Percentiles rank a stretch among this genome's conserved stretches.
phyloP scores from a whole-genome alignment of 371 early-diverging fungal genomes.

The Paraphysoderma sedebokerense region DNA sequence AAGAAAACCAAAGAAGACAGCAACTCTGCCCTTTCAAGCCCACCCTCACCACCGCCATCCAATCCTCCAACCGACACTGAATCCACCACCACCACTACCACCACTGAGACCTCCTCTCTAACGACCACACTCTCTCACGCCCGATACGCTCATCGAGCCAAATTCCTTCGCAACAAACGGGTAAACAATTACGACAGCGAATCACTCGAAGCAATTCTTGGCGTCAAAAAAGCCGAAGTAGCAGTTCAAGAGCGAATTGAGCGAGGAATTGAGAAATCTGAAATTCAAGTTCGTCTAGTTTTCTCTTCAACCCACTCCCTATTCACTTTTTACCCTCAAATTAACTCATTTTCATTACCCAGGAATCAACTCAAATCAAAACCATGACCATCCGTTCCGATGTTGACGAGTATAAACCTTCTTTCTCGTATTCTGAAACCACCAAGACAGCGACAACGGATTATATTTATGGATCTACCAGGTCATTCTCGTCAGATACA shows the following conservation, averaged over 20 bases:
- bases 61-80: not conserved
- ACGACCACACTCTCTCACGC: not conserved
- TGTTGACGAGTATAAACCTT: too few species aligned
- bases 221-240: constrained; percentile 9
- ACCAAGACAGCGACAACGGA: too few species aligned
- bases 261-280: not conserved
- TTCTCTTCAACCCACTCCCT: not conserved
- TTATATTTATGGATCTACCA: too few species aligned
- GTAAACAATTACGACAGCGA: constrained; percentile 27
- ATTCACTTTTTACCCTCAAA: constrained; percentile 2
- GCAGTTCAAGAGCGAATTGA: constrained; percentile 1
- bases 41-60: not conserved
- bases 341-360: constrained; percentile 9
- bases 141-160: constrained; percentile 32
- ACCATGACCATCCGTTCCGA: too few species aligned
- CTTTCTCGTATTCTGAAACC: too few species aligned
- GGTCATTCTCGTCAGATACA: too few species aligned
- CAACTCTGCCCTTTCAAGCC: not conserved
- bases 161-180: constrained; percentile 48
- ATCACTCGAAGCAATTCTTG: constrained; percentile 30
- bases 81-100: not conserved
- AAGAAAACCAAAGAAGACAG: constrained; percentile 3
- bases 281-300: not conserved
- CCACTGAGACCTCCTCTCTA: not conserved
- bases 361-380: constrained; percentile 18